These are phyloP conservation scores for Magnolia changhungtana DNA, from an alignment of 164 flowering plant species.

Conservation along the genomic window DNA sequence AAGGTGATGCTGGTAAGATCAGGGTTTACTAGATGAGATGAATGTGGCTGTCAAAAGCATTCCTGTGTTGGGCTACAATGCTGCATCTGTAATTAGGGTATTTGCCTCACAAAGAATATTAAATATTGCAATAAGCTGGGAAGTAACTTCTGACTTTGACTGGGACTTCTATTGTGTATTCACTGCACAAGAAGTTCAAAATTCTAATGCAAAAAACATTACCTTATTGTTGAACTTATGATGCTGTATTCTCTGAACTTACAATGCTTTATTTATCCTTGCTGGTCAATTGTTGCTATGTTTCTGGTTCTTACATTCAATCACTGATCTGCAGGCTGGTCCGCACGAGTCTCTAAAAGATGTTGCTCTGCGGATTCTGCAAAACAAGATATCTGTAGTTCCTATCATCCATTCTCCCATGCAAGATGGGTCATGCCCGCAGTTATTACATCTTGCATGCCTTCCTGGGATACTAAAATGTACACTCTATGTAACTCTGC, in stretches of 20 bases:
- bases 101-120: no score
- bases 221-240: no score
- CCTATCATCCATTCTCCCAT: constrained; percentile 60
- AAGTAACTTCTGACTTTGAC: no score
- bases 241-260: no score
- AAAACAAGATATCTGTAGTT: constrained; percentile 62
- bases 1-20: background rate
- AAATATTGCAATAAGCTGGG: no score
- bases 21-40: background rate
- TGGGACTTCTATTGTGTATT: no score
- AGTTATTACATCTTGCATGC: constrained; percentile 78
- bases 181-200: no score
- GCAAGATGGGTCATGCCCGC: constrained; percentile 50
- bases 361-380: constrained; percentile 62
- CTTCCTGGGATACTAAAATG: constrained; percentile 77
- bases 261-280: no score
- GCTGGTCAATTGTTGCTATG: no score
- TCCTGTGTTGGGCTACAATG: background rate
- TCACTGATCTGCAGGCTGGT: constrained; percentile 50
- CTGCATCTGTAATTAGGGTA: no score
- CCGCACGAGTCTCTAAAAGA: constrained; percentile 77
- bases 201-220: no score
- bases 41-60: background rate
- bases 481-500: constrained; percentile 13
- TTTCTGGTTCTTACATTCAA: no score